Evolutionary conservation across 768 basidiomycete species (phyloP).

Genomic region (Boletales sp.): DNA sequence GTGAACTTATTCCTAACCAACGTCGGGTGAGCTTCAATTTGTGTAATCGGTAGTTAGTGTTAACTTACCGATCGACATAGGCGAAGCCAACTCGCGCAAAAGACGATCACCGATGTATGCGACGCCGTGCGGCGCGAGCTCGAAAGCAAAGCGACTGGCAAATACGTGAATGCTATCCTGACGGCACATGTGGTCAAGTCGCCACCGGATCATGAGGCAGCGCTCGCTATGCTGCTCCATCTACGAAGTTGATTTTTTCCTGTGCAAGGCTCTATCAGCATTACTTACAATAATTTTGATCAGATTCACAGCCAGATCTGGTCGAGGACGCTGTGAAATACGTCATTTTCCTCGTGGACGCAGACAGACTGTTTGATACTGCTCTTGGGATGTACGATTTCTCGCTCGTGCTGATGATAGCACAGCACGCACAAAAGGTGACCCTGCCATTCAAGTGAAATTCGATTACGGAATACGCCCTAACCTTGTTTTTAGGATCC

Average conservation of each 20-base stretch:
- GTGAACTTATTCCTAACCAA: slow-evolving; percentile 89
- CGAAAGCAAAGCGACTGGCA: slow-evolving; percentile 65
- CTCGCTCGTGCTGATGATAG: slow-evolving; percentile 90
- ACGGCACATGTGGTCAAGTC: slow-evolving; percentile 91
- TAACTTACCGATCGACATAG: slow-evolving; percentile 34
- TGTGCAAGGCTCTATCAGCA: not conserved
- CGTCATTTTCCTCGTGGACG: slow-evolving; percentile 96
- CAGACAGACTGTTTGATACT: slow-evolving; percentile 85
- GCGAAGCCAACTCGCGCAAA: slow-evolving; percentile 54
- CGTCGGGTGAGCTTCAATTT: slow-evolving; percentile 56
- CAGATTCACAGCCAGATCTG: slow-evolving; percentile 54
- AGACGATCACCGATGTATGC: slow-evolving; percentile 66
- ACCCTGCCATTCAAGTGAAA: slow-evolving; percentile 4
- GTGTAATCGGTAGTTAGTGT: not conserved
- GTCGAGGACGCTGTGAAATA: slow-evolving; percentile 98
- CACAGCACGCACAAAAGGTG: slow-evolving; percentile 96
- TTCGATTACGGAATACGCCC: not conserved
- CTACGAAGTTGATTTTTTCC: slow-evolving; percentile 61
- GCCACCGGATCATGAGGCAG: slow-evolving; percentile 89
- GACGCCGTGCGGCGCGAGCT: slow-evolving; percentile 72
- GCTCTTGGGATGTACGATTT: slow-evolving; percentile 99
- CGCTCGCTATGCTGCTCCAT: slow-evolving; percentile 66
- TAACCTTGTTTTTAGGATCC: slow-evolving; percentile 67
- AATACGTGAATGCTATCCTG: slow-evolving; percentile 87
- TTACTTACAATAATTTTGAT: not conserved